Evolutionary conservation across 2,329 filamentous ascomycete genomes (phyloP), one percentile per base, ranked within the genome.

Genomic region (Coniochaeta sp.): DNA sequence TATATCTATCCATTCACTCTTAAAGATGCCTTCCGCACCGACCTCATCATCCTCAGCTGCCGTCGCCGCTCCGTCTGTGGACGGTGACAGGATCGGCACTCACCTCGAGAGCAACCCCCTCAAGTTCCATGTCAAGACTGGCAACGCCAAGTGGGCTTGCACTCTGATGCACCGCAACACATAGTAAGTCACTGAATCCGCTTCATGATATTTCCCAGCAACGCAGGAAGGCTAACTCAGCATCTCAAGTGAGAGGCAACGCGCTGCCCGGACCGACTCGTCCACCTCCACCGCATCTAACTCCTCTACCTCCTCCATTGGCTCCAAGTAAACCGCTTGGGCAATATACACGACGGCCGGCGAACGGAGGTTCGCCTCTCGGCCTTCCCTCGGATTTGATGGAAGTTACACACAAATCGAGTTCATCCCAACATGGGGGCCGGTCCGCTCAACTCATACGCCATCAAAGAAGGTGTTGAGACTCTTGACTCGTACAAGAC

Each of bases 101-200:
- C 62, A 75, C 30, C 72, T 77, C 58, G 71, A 77, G 62, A 72
- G 70, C 66, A 70, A 65, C 61, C 75, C 72, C 61, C 72, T 81
- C 72, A 73, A 73, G 69, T 81, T 81, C 71, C 68, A 76, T 55
- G 75, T 81, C 70, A 75, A 74, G 70, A 72, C 78, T 44, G 77
- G 77, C 62, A 70, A 61, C 55, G 64, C 65, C 62, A 71, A 70
- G 66, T 74, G 72, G 65, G 63, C 70, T 55, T 80, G 77, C 69
- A 74, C 73, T 22, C 67, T 80, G 5, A 73, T 79, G 62, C 77
- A 81, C 68, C 76, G 78, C 59, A 61, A 66, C 62, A 59, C 69
- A 14, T 78, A 79, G 79, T 81, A 75, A 62, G 77, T 71, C 26
- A 34, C 30, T 34, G 34, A 4, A n/a, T 10, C n/a, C 26, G 17